Conservation (phyloP, 2,329 filamentous ascomycete genomes). For the Penicillium sp. region DNA sequence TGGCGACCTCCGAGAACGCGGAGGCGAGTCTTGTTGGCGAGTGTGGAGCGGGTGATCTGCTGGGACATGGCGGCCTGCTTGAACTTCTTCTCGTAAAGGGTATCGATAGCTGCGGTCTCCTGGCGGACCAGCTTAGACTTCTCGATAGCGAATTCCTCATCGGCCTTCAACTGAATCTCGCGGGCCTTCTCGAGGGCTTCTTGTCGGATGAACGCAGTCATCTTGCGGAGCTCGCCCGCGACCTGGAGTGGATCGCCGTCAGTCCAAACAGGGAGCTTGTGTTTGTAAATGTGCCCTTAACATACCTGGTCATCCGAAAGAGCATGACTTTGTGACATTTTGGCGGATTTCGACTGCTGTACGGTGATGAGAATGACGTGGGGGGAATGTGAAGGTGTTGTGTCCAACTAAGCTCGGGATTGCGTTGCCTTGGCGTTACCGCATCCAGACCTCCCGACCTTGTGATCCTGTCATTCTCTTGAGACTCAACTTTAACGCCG, state of each 20-base stretch:
- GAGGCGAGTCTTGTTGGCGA: slow-evolving; percentile 93
- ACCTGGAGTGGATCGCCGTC: slow-evolving; percentile 60
- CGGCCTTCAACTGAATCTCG: slow-evolving; percentile 97
- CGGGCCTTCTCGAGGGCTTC: slow-evolving; percentile 95
- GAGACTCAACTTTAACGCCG: slow-evolving; percentile 1
- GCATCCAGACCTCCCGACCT: slow-evolving; percentile 21
- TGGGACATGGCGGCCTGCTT: slow-evolving; percentile 98
- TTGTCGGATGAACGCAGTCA: slow-evolving; percentile 99
- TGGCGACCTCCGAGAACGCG: slow-evolving; percentile 84
- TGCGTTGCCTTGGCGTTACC: slow-evolving; percentile 23
- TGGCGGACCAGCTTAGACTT: slow-evolving; percentile 98
- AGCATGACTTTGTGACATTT: slow-evolving; percentile 89
- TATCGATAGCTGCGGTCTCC: slow-evolving; percentile 91
- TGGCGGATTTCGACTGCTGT: slow-evolving; percentile 44
- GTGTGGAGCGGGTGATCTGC: slow-evolving; percentile 95
- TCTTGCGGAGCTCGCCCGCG: slow-evolving; percentile 97
- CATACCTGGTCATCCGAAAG: slow-evolving; percentile 95
- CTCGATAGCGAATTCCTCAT: slow-evolving; percentile 98
- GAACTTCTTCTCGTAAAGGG: slow-evolving; percentile 96
- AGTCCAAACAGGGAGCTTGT: slow-evolving; percentile 9
- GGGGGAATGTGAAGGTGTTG: slow-evolving; percentile 20
- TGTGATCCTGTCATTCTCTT: slow-evolving; percentile 8
- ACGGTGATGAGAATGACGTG: slow-evolving; percentile 23
- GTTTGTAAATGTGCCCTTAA: slow-evolving; percentile 1
- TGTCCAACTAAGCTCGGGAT: slow-evolving; percentile 27